phyloP scores from a whole-genome alignment of 495 filamentous ascomycete genomes.

The Beverwykella pulmonaria region DNA sequence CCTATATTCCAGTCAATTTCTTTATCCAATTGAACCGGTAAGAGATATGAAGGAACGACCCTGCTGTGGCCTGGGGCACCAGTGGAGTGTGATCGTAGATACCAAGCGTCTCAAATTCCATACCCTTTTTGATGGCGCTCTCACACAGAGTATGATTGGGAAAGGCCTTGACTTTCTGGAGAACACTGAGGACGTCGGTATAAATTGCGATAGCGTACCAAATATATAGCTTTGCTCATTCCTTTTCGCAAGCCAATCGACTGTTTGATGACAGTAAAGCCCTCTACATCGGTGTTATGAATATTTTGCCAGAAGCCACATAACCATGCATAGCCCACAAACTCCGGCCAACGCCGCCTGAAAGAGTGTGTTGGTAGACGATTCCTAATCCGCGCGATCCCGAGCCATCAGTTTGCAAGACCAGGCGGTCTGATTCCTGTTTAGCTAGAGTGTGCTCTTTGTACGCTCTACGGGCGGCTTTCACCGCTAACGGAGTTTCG shows the following conservation, averaged over 20 bases:
- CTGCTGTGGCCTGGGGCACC: constrained; percentile 11
- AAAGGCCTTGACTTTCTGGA: background rate
- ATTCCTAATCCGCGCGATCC: constrained; percentile 2
- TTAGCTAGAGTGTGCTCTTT: constrained; percentile 5
- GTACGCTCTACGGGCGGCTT: background rate
- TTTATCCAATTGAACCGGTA: background rate
- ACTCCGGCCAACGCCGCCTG: background rate
- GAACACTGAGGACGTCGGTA: background rate
- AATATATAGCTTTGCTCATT: background rate
- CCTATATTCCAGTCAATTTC: background rate
- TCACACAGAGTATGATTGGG: background rate
- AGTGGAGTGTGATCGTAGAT: background rate
- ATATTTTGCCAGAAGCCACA: background rate
- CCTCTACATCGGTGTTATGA: background rate
- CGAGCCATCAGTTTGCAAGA: constrained; percentile 7
- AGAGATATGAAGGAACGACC: background rate
- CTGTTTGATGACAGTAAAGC: constrained; percentile 7
- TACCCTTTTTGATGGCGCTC: constrained; percentile 1
- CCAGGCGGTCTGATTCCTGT: background rate
- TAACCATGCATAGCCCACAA: constrained; percentile 2
- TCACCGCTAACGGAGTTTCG: background rate
- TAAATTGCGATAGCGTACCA: background rate
- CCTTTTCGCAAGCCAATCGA: background rate
- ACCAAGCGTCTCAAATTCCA: background rate
- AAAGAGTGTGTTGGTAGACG: background rate